Percentiles rank a stretch among this genome's conserved stretches.
phyloP scores from a whole-genome alignment of 352 stramenopile species.

The Peronospora farinosa region DNA sequence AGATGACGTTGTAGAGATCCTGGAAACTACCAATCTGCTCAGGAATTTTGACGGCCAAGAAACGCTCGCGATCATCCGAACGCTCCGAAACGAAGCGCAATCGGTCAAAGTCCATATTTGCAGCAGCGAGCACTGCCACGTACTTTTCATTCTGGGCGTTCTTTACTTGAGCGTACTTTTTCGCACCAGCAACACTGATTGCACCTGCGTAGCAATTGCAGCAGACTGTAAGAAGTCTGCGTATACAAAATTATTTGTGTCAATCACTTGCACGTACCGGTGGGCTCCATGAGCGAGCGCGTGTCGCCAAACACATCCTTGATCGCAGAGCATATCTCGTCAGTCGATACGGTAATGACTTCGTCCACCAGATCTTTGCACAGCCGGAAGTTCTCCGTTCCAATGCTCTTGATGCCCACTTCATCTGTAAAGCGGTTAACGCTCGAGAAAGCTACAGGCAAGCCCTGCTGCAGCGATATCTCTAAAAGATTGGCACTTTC shows the following conservation, averaged over 20 bases:
- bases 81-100: constrained; percentile 90
- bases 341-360: constrained; percentile 94
- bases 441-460: constrained; percentile 83
- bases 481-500: constrained; percentile 93
- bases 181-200: constrained; percentile 92
- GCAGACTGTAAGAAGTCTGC: constrained; percentile 3
- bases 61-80: constrained; percentile 91
- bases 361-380: constrained; percentile 93
- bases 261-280: constrained; percentile 29
- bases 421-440: constrained; percentile 98
- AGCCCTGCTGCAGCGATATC: constrained; percentile 70
- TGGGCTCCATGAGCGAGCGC: constrained; percentile 92
- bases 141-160: constrained; percentile 72
- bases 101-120: constrained; percentile 99
- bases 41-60: constrained; percentile 94
- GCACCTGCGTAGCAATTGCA: constrained; percentile 54
- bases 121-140: constrained; percentile 92
- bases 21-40: constrained; percentile 92
- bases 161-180: constrained; percentile 86
- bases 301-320: constrained; percentile 92
- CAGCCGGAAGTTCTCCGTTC: constrained; percentile 93
- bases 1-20: constrained; percentile 70
- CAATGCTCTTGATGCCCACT: constrained; percentile 91
- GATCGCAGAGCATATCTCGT: constrained; percentile 93
- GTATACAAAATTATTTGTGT: background rate